Conservation (phyloP, 2,329 filamentous ascomycete species). For the Aureobasidium sp. region DNA sequence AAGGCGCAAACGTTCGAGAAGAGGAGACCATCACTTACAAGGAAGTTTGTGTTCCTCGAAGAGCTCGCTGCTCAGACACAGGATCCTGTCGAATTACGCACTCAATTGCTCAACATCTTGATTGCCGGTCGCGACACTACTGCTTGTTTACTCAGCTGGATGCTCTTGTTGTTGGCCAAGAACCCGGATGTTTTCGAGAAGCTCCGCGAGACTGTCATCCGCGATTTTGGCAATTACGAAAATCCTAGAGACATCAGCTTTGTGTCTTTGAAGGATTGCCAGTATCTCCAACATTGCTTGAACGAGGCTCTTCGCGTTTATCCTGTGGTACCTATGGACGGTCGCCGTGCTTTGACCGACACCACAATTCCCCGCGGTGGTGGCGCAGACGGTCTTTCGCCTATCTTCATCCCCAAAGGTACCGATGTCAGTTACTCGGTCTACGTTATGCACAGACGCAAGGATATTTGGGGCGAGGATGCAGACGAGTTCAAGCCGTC, state of each 20-base stretch:
- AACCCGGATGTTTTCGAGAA: slow-evolving; percentile 26
- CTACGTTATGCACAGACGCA: slow-evolving; percentile 45
- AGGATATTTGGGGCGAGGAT: slow-evolving; percentile 43
- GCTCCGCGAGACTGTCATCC: slow-evolving; percentile 24
- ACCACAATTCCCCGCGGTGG: slow-evolving; percentile 47
- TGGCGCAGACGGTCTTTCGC: slow-evolving; percentile 41
- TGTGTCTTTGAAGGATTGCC: slow-evolving; percentile 23
- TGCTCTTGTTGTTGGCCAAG: slow-evolving; percentile 28
- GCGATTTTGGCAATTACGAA: slow-evolving; percentile 24
- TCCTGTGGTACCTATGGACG: slow-evolving; percentile 50
- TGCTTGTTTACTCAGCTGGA: slow-evolving; percentile 40
- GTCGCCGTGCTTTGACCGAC: slow-evolving; percentile 42
- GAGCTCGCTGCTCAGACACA: slow-evolving; percentile 40
- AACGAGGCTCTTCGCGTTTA: slow-evolving; percentile 54
- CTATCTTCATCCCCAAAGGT: slow-evolving; percentile 46
- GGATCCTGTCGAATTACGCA: slow-evolving; percentile 37
- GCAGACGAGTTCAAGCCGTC: slow-evolving; percentile 44
- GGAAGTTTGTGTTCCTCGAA: slow-evolving; percentile 42
- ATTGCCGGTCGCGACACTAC: slow-evolving; percentile 55
- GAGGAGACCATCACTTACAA: slow-evolving; percentile 16
- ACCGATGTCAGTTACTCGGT: slow-evolving; percentile 38
- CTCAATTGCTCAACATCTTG: slow-evolving; percentile 42
- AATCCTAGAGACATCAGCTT: slow-evolving; percentile 33
- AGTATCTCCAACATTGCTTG: slow-evolving; percentile 50
- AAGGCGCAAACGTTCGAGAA: background rate